These are phyloP conservation scores for Parastagonospora avenae DNA, from an alignment of 2,329 filamentous ascomycete species.

Conservation along the genomic window DNA sequence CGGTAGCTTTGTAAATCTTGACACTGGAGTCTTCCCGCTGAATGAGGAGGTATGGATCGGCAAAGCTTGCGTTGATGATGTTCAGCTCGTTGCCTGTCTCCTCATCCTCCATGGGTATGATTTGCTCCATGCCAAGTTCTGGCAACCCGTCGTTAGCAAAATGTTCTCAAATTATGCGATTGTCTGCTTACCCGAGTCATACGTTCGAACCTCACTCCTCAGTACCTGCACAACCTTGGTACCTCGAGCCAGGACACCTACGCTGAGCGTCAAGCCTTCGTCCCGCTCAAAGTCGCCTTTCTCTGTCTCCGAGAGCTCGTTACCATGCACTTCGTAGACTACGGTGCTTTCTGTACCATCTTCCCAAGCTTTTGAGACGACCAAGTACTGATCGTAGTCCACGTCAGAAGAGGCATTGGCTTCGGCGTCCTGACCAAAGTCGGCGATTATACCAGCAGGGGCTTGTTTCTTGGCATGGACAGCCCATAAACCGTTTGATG, in stretches of 20 bases:
- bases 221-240: conserved; percentile 86
- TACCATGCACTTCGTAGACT: conserved; percentile 75
- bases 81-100: conserved; percentile 78
- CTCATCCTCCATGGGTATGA: conserved; percentile 86
- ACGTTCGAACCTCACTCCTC: conserved; percentile 84
- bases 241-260: conserved; percentile 79
- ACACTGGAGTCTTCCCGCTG: conserved; percentile 83
- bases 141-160: background rate
- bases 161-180: background rate
- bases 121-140: conserved; percentile 89
- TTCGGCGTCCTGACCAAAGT: conserved; percentile 51
- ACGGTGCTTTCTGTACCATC: conserved; percentile 76
- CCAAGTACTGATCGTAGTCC: conserved; percentile 78
- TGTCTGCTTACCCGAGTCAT: conserved; percentile 74
- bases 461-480: conserved; percentile 71
- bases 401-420: conserved; percentile 53
- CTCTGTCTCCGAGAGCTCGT: conserved; percentile 74
- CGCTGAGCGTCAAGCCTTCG: conserved; percentile 83
- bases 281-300: conserved; percentile 92
- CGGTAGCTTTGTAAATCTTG: conserved; percentile 78
- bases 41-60: conserved; percentile 83
- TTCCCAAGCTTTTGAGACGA: conserved; percentile 72
- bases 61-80: conserved; percentile 80
- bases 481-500: conserved; percentile 80
- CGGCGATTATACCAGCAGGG: conserved; percentile 60